These are phyloP conservation scores for Colletotrichum sojae DNA, from an alignment of 2,329 filamentous ascomycete species.

Conservation along the genomic window DNA sequence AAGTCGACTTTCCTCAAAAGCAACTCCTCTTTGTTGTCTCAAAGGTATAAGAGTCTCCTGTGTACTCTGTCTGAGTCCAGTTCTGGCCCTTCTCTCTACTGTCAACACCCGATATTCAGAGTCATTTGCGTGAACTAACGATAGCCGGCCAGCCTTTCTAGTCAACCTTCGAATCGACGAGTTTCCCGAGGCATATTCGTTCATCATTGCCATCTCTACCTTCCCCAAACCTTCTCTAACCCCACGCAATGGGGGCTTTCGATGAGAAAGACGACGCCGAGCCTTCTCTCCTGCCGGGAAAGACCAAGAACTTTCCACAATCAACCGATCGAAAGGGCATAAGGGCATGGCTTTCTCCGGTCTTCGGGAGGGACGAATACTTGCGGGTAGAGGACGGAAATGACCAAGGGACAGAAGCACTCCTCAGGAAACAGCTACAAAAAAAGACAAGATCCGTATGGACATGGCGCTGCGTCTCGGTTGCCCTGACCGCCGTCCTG, in stretches of 20 bases:
- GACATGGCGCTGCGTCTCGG: conserved; percentile 8
- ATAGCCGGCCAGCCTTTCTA: too few relatives aligned
- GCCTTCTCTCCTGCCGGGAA: not conserved
- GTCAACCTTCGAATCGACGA: too few relatives aligned
- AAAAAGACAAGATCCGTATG: not conserved
- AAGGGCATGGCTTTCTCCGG: not conserved
- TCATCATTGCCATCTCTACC: too few relatives aligned
- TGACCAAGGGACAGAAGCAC: not conserved
- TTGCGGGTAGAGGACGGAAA: not conserved
- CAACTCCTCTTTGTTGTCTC: too few relatives aligned
- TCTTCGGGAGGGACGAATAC: not conserved
- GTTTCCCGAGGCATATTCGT: too few relatives aligned
- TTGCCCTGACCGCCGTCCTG: not conserved
- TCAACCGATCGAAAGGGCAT: not conserved
- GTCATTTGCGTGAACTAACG: too few relatives aligned
- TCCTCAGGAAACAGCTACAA: not conserved
- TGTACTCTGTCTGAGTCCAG: too few relatives aligned
- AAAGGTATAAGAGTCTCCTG: too few relatives aligned
- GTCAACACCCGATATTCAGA: too few relatives aligned
- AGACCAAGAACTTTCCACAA: not conserved
- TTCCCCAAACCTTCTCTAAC: too few relatives aligned
- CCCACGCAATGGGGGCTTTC: not conserved
- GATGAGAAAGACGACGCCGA: not conserved
- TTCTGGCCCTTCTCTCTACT: too few relatives aligned
- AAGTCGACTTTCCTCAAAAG: too few relatives aligned